Evolutionary conservation across 805 yeast genomes (phyloP), one percentile per base, ranked within the genome.

Genomic region (Isabelozyma pseudorhagii): DNA sequence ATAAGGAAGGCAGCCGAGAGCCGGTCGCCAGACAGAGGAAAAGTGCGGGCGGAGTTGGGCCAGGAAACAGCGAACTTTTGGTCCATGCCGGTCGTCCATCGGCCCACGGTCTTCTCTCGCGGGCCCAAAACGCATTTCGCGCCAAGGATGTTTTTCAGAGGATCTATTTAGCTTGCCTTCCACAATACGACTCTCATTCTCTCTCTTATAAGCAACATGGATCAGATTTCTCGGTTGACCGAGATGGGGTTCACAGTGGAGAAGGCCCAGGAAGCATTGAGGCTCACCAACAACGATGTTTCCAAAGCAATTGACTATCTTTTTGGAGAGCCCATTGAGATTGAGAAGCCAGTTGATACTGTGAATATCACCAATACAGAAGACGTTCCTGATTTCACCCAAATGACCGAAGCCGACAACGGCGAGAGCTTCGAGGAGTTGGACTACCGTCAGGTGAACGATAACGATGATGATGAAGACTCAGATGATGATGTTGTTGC

Each of bases 181-280:
- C 25, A 6, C 25, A 21, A 21, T 21, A 21, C 25, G 25, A 21
- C 25, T 9, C 5, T 4, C 1, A 9, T 3, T 38, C 41, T 8
- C 10, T 14, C 21, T 38, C 17, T 38, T 38, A 14, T 11, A 9
- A 25, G 43, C 40, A 38, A 13, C 18, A 38, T 38, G 40, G 48
- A 48, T 21, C 60, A 61, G 45, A 50, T 56, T 38, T 42, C 44
- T 10, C 61, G 58, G 52, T 60, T 66, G 45, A 55, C 59, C 38
- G 73, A 68, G 39, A 73, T 75, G 77, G 79, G 79, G 38, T 69
- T 74, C 61, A 47, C 66, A 44, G 59, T 55, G 25, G 74, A 67
- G 18, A 67, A 70, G 49, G 70, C 78, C 4, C 49, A 52, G 6
- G 65, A 62, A 15, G 83, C 83, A 0, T 60, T 74, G 44, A 46